Conservation (phyloP, 2,329 filamentous ascomycete species). For the Hysterium pulicare region DNA sequence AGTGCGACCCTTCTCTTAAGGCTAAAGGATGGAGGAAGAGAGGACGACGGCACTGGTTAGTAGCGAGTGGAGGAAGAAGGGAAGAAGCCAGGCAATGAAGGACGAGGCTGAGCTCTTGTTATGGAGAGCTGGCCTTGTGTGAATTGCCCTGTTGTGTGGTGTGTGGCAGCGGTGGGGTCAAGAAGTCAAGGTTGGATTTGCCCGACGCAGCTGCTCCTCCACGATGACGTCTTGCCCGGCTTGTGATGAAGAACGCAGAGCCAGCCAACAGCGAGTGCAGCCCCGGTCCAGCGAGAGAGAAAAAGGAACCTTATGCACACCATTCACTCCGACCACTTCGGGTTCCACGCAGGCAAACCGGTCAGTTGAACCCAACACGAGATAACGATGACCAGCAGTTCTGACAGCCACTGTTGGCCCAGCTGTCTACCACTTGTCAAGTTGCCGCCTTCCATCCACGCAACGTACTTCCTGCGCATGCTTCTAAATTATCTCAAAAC, state of each 20-base stretch:
- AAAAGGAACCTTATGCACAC: no score
- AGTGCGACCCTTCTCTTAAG: neutral
- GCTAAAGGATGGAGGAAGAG: conserved; percentile 1
- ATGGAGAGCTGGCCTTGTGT: conserved; percentile 6
- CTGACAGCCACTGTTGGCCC: neutral
- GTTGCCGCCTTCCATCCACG: no score
- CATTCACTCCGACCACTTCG: no score
- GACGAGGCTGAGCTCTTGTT: conserved; percentile 5
- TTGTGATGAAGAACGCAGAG: no score
- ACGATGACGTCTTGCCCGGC: no score
- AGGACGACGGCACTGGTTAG: neutral
- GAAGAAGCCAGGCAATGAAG: conserved; percentile 8
- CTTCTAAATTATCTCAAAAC: conserved; percentile 2
- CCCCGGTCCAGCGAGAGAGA: no score
- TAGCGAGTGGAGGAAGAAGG: neutral
- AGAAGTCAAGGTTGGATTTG: no score
- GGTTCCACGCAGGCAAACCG: no score
- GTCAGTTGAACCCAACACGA: no score
- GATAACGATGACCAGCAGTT: no score
- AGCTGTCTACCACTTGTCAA: neutral
- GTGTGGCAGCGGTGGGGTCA: conserved; percentile 6
- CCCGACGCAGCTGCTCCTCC: no score
- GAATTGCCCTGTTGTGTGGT: conserved; percentile 7
- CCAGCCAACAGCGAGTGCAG: no score
- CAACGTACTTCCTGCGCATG: neutral